Evolutionary conservation across 148 eudicot genomes (phyloP), one percentile per base, ranked within the genome.

Genomic region (Limonium bicolor): DNA sequence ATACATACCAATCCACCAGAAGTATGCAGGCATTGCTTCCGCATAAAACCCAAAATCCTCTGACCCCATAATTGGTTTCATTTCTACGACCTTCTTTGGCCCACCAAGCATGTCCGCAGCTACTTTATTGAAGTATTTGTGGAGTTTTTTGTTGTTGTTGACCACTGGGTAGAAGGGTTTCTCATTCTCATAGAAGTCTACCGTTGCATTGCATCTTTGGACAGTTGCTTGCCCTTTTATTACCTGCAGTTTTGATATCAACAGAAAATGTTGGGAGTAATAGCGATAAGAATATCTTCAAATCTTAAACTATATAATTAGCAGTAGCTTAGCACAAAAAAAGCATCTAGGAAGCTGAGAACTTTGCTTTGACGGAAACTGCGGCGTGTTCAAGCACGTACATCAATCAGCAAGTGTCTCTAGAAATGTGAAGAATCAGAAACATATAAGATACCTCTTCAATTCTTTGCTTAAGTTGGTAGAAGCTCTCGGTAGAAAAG

Each of bases 401-500:
- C n/a, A n/a, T n/a, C n/a, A n/a, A n/a, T n/a, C n/a, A n/a, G n/a
- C n/a, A n/a, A n/a, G n/a, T n/a, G n/a, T n/a, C n/a, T n/a, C n/a
- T n/a, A n/a, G n/a, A n/a, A n/a, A n/a, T n/a, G n/a, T n/a, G n/a
- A n/a, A n/a, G n/a, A n/a, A n/a, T n/a, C n/a, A n/a, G n/a, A n/a
- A n/a, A n/a, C n/a, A n/a, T n/a, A n/a, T n/a, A n/a, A n/a, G n/a
- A n/a, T 75, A 90, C 97, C 97, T 90, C 88, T 54, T 73, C 80
- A 10, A 90, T 73, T 41, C 99, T 69, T 42, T 64, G 68, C 67
- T 37, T 78, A 20, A 90, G 88, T 15, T 68, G 78, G 48, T 51
- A 31, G 46, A 90, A 69, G 57, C 80, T 77, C 71, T 72, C 55
- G 54, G 78, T 23, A 70, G 58, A 62, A 90, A 66, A 34, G 95